Conservation (phyloP, 352 stramenopile species). For the Globisporangium canariense region DNA sequence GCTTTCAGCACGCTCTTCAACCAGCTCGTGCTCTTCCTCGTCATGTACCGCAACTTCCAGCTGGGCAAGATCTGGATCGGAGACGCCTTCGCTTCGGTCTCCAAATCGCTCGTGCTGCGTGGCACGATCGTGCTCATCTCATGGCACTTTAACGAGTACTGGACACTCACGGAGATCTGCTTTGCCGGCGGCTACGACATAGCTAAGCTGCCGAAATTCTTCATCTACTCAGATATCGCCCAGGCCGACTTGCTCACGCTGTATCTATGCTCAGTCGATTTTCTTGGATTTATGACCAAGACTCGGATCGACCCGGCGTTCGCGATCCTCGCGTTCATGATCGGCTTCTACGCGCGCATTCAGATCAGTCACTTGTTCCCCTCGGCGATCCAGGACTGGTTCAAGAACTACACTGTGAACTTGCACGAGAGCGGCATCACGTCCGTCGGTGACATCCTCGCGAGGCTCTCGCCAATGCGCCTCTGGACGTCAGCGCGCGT, state of each 20-base stretch:
- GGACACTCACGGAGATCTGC: slow-evolving; percentile 29
- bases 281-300: slow-evolving; percentile 22
- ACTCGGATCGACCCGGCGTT: slow-evolving; percentile 32
- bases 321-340: slow-evolving; percentile 23
- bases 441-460: background rate
- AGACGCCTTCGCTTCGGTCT: slow-evolving; percentile 37
- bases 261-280: slow-evolving; percentile 24
- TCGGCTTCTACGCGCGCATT: slow-evolving; percentile 22
- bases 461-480: background rate
- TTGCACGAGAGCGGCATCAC: background rate
- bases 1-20: slow-evolving; percentile 25
- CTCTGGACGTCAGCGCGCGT: background rate
- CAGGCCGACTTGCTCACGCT: slow-evolving; percentile 32
- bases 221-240: slow-evolving; percentile 27
- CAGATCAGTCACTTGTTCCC: background rate
- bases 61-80: slow-evolving; percentile 37
- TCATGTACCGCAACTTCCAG: slow-evolving; percentile 28
- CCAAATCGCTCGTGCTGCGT: slow-evolving; percentile 27
- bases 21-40: slow-evolving; percentile 25
- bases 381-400: background rate
- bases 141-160: slow-evolving; percentile 35
- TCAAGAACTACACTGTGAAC: background rate
- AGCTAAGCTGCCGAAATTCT: slow-evolving; percentile 18
- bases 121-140: slow-evolving; percentile 30
- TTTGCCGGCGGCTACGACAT: slow-evolving; percentile 22